These are phyloP conservation scores for Fragaria nilgerrensis DNA, from an alignment of 306 rosid species.

Conservation along the genomic window DNA sequence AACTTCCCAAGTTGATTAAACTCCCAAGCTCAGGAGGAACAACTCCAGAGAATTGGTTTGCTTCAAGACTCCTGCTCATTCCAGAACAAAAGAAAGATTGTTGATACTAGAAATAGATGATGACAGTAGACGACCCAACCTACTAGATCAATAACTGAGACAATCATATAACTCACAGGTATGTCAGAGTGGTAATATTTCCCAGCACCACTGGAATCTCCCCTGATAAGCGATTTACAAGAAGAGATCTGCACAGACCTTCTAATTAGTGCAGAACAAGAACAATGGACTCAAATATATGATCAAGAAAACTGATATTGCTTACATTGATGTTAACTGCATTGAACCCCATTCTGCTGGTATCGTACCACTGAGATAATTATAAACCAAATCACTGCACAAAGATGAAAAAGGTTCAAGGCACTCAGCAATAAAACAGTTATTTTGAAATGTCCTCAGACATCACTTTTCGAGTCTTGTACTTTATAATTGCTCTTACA, in stretches of 20 bases:
- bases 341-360: constrained; percentile 73
- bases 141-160: constrained; percentile 2
- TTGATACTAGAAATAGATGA: constrained; percentile 5
- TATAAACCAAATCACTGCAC: constrained; percentile 58
- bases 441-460: neutral
- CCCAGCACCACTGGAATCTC: constrained; percentile 72
- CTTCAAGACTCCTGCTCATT: constrained; percentile 64
- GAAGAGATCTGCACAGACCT: constrained; percentile 63
- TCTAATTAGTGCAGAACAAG: constrained; percentile 28
- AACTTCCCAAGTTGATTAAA: constrained; percentile 45
- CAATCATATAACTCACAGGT: constrained; percentile 50
- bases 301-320: constrained; percentile 23
- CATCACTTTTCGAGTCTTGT: constrained; percentile 2
- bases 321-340: constrained; percentile 58
- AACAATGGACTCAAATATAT: constrained; percentile 17
- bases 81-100: neutral
- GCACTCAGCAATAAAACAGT: neutral
- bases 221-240: constrained; percentile 79
- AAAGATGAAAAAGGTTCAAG: neutral
- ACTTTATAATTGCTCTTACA: constrained; percentile 49
- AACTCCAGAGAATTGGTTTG: constrained; percentile 67
- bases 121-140: constrained; percentile 3
- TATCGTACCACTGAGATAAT: constrained; percentile 70
- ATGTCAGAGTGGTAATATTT: constrained; percentile 52
- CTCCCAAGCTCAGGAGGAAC: constrained; percentile 71